phyloP scores from a whole-genome alignment of 192 early-diverging fungal species.

The Nowakowskiella sp. region DNA sequence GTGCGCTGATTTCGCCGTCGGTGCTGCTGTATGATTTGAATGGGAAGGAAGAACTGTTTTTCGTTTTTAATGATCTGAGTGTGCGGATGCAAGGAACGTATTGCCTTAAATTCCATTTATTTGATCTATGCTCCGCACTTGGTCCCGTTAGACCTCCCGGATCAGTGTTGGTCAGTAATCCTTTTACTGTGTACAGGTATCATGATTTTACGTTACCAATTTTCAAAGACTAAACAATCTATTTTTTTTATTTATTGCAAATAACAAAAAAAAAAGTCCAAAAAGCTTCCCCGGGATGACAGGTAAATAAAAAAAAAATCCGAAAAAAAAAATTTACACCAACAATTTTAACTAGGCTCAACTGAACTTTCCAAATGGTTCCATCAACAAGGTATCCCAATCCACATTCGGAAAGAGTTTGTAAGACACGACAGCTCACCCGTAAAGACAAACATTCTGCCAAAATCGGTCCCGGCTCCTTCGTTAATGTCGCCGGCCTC shows the following conservation, averaged over 20 bases:
- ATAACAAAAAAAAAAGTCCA: too few relatives aligned
- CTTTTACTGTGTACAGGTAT: background rate
- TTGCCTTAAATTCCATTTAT: constrained; percentile 27
- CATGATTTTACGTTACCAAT: background rate
- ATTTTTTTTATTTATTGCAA: constrained; percentile 18
- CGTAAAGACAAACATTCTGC: background rate
- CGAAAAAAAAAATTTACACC: background rate
- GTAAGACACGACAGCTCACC: too few relatives aligned
- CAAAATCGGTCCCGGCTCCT: background rate
- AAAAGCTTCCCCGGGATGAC: constrained; percentile 36
- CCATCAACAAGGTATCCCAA: constrained; percentile 29
- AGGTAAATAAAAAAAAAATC: constrained; percentile 11
- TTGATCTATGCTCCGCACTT: constrained; percentile 18
- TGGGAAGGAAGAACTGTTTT: constrained; percentile 27
- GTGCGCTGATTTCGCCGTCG: constrained; percentile 22
- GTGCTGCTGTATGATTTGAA: constrained; percentile 17
- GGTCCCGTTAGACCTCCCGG: constrained; percentile 1
- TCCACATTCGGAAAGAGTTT: too few relatives aligned
- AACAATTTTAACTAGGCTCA: constrained; percentile 13
- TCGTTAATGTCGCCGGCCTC: background rate
- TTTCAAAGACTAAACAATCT: constrained; percentile 13
- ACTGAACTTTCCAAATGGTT: constrained; percentile 32
- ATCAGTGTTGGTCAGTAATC: constrained; percentile 3
- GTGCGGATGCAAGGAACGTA: constrained; percentile 34
- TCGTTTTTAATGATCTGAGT: constrained; percentile 39